phyloP scores from a whole-genome alignment of 2,329 filamentous ascomycete species.

The Mycosphaerelloides madeirae region DNA sequence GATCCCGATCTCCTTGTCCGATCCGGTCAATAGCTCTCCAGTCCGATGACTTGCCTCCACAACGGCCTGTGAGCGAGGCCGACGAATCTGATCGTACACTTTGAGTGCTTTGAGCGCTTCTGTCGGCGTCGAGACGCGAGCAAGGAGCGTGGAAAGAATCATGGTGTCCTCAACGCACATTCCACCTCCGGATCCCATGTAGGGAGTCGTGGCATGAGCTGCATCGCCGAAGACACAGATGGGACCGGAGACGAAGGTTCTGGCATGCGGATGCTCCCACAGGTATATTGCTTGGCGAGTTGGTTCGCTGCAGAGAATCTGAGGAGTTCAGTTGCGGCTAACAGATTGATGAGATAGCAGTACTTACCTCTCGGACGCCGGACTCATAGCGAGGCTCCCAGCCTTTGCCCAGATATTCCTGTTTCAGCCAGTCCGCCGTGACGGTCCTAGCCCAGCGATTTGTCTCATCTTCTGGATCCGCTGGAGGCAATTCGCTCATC shows the following conservation, averaged over 20 bases:
- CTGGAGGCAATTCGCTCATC: not conserved
- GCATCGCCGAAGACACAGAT: conserved; percentile 7
- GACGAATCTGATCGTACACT: conserved; percentile 10
- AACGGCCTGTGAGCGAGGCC: conserved; percentile 11
- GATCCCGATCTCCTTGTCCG: conserved; percentile 8
- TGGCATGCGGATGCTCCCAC: conserved; percentile 1
- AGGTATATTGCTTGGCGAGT: not conserved
- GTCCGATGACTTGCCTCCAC: conserved; percentile 7
- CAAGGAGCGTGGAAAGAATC: conserved; percentile 2
- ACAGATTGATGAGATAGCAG: not conserved
- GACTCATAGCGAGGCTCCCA: not conserved
- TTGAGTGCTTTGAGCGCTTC: not conserved
- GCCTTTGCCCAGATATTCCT: not conserved
- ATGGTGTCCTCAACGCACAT: conserved; percentile 3
- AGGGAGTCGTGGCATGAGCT: conserved; percentile 1
- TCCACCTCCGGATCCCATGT: not conserved
- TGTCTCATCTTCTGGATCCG: not conserved
- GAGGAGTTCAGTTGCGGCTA: not conserved
- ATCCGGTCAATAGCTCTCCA: conserved; percentile 11
- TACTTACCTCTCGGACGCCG: not conserved
- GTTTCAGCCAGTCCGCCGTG: not conserved
- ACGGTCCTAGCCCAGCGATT: not conserved
- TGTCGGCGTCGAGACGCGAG: conserved; percentile 2
- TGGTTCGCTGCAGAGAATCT: not conserved
- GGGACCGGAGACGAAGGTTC: not conserved